Percentiles rank a stretch among this genome's conserved stretches.
Conservation (phyloP, 768 basidiomycete species). For the Pleurotus djamor region DNA sequence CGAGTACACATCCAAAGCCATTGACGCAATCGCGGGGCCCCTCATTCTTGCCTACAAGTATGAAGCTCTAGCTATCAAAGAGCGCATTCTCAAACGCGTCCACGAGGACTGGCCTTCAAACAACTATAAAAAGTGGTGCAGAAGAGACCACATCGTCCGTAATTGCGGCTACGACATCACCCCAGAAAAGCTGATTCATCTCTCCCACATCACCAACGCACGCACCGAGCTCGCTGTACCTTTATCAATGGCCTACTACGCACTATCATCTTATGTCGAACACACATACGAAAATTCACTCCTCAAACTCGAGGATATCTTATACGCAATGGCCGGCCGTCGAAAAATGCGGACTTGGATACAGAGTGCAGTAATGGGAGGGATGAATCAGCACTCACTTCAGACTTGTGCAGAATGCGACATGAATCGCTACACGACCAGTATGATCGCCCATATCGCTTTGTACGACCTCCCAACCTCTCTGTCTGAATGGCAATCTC, state of each 20-base stretch:
- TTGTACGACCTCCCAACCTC: too few relatives aligned
- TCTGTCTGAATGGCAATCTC: too few relatives aligned
- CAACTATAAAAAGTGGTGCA: neutral
- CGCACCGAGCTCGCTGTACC: neutral
- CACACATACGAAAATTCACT: neutral
- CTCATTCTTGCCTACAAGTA: slow-evolving; percentile 9
- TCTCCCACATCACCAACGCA: neutral
- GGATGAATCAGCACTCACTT: too few relatives aligned
- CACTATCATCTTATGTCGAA: neutral
- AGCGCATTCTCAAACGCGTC: slow-evolving; percentile 2
- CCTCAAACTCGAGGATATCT: neutral
- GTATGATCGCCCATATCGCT: too few relatives aligned
- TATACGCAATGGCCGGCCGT: too few relatives aligned
- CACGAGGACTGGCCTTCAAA: slow-evolving; percentile 2
- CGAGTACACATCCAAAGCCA: neutral
- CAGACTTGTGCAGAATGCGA: too few relatives aligned
- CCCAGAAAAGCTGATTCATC: neutral
- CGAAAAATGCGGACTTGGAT: neutral
- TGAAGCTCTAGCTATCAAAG: neutral
- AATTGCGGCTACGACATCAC: neutral
- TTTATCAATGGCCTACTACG: neutral
- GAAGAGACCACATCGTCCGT: neutral
- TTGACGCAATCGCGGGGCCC: neutral
- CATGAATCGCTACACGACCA: too few relatives aligned
- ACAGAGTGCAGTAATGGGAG: neutral